phyloP scores from a whole-genome alignment of 345 rosid genomes.

The Reutealis trisperma region DNA sequence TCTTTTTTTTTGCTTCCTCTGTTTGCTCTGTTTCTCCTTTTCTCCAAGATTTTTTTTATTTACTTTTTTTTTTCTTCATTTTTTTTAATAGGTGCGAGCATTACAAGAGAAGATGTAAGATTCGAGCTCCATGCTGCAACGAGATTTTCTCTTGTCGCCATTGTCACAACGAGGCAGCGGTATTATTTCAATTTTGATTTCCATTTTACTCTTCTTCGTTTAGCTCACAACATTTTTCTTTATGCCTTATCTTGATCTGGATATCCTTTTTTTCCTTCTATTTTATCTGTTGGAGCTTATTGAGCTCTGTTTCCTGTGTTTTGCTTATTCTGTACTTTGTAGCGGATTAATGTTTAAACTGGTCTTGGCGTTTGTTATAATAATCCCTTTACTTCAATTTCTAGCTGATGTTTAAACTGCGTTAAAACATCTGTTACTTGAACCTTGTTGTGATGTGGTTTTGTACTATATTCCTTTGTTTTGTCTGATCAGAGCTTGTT shows the following conservation, averaged over 20 bases:
- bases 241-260: constrained; percentile 15
- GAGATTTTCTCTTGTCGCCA: constrained; percentile 90
- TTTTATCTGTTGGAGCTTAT: constrained; percentile 8
- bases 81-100: constrained; percentile 69
- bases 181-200: constrained; percentile 26
- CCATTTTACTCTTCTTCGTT: neutral
- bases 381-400: neutral
- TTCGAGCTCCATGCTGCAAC: constrained; percentile 95
- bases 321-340: neutral
- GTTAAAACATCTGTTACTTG: neutral
- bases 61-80: neutral
- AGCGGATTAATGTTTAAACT: neutral
- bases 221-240: neutral
- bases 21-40: neutral
- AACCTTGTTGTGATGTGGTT: neutral
- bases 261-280: constrained; percentile 12
- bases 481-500: constrained; percentile 49
- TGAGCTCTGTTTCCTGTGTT: neutral
- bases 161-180: constrained; percentile 90
- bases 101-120: constrained; percentile 88
- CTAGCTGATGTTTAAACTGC: neutral
- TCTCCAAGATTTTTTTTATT: neutral
- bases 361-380: neutral
- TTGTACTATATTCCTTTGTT: neutral
- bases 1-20: neutral